Evolutionary conservation across 495 filamentous ascomycete species (phyloP).

Genomic region (Talaromyces proteolyticus): DNA sequence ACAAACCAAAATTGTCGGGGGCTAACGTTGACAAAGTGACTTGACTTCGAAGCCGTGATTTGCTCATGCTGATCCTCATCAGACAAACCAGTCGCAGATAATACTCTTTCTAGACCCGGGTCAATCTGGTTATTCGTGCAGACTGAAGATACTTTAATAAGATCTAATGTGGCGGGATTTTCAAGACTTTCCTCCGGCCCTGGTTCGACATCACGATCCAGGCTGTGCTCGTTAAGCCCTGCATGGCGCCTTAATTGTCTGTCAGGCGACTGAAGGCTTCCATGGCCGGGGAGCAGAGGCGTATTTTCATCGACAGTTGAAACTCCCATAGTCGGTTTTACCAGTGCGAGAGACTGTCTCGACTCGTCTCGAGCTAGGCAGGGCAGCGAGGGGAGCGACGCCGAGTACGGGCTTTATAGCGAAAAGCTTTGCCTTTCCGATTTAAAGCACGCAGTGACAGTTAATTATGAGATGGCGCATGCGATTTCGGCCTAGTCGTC

Average conservation of each 20-base stretch:
- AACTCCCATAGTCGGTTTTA: not conserved
- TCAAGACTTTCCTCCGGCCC: constrained; percentile 9
- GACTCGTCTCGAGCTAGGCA: too few species aligned
- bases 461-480: too few species aligned
- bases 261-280: constrained; percentile 4
- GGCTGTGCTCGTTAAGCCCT: not conserved
- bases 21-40: constrained; percentile 38
- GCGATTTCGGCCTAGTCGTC: too few species aligned
- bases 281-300: constrained; percentile 14
- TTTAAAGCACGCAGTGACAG: too few species aligned
- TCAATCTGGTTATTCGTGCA: constrained; percentile 26
- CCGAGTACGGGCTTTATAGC: not conserved
- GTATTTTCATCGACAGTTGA: constrained; percentile 17
- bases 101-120: constrained; percentile 19
- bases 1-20: constrained; percentile 47
- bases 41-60: constrained; percentile 16
- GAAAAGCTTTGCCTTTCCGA: too few species aligned
- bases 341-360: too few species aligned
- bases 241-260: too few species aligned
- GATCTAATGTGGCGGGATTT: constrained; percentile 14
- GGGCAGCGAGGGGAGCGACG: not conserved
- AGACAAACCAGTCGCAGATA: constrained; percentile 6
- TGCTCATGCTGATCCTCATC: constrained; percentile 11
- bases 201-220: constrained; percentile 15
- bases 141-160: constrained; percentile 23